These are phyloP conservation scores for Piloderma croceum DNA, from an alignment of 768 basidiomycete species.

Conservation along the genomic window DNA sequence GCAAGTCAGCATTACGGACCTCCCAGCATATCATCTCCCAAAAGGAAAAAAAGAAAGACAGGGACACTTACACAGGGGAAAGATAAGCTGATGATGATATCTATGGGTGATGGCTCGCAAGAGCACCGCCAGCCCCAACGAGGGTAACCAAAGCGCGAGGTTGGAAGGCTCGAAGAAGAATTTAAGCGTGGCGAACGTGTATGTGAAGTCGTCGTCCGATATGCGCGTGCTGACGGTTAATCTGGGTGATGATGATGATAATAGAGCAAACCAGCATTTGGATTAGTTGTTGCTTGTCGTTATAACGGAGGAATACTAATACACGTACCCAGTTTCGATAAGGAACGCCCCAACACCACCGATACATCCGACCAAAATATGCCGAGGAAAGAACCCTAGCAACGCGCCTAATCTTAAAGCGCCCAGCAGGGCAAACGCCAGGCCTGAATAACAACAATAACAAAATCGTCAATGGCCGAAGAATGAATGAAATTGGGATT, in stretches of 20 bases:
- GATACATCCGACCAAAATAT: conserved; percentile 96
- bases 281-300: neutral
- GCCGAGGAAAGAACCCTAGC: conserved; percentile 93
- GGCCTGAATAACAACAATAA: too few species aligned
- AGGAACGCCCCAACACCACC: conserved; percentile 96
- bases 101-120: conserved; percentile 75
- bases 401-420: conserved; percentile 76
- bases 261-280: neutral
- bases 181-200: conserved; percentile 58
- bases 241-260: conserved; percentile 30
- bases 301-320: too few species aligned
- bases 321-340: conserved; percentile 76
- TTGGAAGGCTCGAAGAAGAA: conserved; percentile 63
- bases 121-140: conserved; percentile 68
- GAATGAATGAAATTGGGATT: conserved; percentile 3
- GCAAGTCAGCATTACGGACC: neutral
- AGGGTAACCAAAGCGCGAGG: conserved; percentile 73
- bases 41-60: too few species aligned
- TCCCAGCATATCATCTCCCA: neutral
- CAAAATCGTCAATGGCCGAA: conserved; percentile 8
- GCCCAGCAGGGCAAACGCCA: conserved; percentile 85
- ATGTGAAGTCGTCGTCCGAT: conserved; percentile 69
- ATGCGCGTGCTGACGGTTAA: conserved; percentile 82
- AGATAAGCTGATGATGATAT: conserved; percentile 84
- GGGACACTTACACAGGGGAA: conserved; percentile 71